Evolutionary conservation across 2,329 filamentous ascomycete species (phyloP).

Genomic region (Zasmidium angulare): DNA sequence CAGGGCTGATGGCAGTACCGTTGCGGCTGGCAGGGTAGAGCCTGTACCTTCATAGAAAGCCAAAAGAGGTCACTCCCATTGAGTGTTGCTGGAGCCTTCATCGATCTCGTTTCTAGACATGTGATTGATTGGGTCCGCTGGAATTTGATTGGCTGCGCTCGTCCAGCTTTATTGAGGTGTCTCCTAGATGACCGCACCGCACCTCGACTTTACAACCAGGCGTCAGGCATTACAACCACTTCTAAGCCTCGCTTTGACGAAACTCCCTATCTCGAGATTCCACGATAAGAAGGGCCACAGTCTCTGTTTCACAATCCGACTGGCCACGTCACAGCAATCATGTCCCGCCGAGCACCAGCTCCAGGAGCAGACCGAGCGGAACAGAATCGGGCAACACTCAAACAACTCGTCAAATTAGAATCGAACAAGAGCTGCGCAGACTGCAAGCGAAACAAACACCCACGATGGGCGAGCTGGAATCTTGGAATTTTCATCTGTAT

Average conservation of each 20-base stretch:
- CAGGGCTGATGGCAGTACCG: constrained; percentile 74
- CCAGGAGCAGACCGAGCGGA: constrained; percentile 77
- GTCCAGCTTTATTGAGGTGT: neutral
- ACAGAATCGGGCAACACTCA: constrained; percentile 91
- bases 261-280: too few species aligned
- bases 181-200: neutral
- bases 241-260: neutral
- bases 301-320: neutral
- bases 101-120: neutral
- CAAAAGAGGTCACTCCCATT: neutral
- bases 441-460: constrained; percentile 99
- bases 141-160: neutral
- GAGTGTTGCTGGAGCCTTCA: neutral
- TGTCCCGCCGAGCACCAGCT: constrained; percentile 76
- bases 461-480: constrained; percentile 99
- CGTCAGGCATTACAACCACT: neutral
- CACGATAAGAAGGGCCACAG: too few species aligned
- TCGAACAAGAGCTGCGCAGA: constrained; percentile 96
- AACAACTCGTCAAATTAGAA: constrained; percentile 91
- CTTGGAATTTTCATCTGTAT: constrained; percentile 97
- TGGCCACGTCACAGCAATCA: constrained; percentile 38
- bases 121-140: neutral
- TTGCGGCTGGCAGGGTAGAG: constrained; percentile 68
- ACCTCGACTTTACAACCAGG: neutral
- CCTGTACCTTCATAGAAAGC: neutral